Evolutionary conservation across 1,139 yeast genomes (phyloP).

Genomic region (Lodderomyces orthopsilosis): DNA sequence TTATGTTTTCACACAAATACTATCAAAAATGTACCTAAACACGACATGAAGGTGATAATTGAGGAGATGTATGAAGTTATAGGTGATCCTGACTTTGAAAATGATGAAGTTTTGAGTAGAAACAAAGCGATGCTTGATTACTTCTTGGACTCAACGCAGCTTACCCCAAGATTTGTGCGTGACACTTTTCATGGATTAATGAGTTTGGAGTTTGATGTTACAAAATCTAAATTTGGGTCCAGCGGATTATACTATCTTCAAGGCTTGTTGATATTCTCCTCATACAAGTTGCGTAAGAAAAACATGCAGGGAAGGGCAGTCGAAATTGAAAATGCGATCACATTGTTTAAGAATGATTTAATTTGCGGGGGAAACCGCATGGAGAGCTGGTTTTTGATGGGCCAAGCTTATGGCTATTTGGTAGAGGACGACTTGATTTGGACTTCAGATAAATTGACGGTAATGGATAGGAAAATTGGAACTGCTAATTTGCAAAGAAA

Average conservation of each 20-base stretch:
- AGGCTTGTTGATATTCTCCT: slow-evolving; percentile 64
- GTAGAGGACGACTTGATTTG: slow-evolving; percentile 89
- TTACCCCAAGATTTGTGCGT: slow-evolving; percentile 51
- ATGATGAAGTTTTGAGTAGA: slow-evolving; percentile 31
- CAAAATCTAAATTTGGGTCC: slow-evolving; percentile 18
- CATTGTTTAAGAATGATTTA: slow-evolving; percentile 64
- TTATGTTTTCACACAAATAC: slow-evolving; percentile 63
- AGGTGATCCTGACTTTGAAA: slow-evolving; percentile 59
- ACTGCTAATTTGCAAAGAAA: slow-evolving; percentile 70
- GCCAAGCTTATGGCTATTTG: slow-evolving; percentile 73
- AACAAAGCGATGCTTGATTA: slow-evolving; percentile 47
- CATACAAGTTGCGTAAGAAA: slow-evolving; percentile 67
- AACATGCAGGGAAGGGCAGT: slow-evolving; percentile 77
- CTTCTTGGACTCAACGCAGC: slow-evolving; percentile 47
- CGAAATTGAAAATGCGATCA: slow-evolving; percentile 73
- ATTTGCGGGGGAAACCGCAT: slow-evolving; percentile 62
- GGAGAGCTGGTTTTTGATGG: slow-evolving; percentile 85
- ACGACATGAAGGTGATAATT: slow-evolving; percentile 67
- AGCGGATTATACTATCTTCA: slow-evolving; percentile 72
- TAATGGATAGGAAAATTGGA: slow-evolving; percentile 55
- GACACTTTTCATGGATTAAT: slow-evolving; percentile 59
- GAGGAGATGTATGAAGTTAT: slow-evolving; percentile 72
- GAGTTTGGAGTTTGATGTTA: slow-evolving; percentile 20
- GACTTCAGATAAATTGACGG: slow-evolving; percentile 82
- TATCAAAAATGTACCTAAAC: slow-evolving; percentile 52